Conservation (phyloP, 164 flowering plant species). For the Vitis vinifera region DNA sequence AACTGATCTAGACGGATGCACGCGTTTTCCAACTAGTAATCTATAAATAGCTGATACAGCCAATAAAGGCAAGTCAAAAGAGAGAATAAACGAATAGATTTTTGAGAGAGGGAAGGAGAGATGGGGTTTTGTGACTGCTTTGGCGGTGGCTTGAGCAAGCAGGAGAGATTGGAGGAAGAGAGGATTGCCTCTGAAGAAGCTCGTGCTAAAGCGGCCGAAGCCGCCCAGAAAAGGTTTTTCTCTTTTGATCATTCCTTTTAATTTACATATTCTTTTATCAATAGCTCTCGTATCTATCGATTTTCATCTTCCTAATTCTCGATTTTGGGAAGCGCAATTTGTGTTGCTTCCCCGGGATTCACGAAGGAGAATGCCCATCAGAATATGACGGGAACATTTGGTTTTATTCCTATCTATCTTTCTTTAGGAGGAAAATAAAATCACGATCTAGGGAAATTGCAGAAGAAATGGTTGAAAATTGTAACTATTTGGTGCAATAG, state of each 20-base stretch:
- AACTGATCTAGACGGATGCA: no score
- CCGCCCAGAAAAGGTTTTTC: conserved; percentile 71
- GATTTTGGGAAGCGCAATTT: neutral
- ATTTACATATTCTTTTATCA: neutral
- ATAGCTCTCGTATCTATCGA: neutral
- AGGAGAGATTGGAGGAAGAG: conserved; percentile 60
- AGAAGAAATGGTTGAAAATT: neutral
- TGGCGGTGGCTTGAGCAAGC: conserved; percentile 39
- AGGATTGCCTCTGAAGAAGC: conserved; percentile 71
- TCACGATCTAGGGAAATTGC: neutral
- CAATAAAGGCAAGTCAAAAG: no score
- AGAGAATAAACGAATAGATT: neutral
- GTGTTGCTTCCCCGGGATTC: no score
- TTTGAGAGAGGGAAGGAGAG: conserved; percentile 5
- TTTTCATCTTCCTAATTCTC: neutral
- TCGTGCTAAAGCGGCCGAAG: conserved; percentile 85
- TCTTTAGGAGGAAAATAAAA: neutral
- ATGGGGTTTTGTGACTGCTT: conserved; percentile 68
- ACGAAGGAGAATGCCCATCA: no score
- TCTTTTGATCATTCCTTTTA: neutral
- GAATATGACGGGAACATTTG: no score
- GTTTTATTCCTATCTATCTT: no score
- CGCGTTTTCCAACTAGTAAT: no score
- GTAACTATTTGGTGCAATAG: neutral
- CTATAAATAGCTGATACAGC: no score